These are phyloP conservation scores for Eucommia ulmoides DNA, from an alignment of 257 asterid genomes.

Conservation along the genomic window DNA sequence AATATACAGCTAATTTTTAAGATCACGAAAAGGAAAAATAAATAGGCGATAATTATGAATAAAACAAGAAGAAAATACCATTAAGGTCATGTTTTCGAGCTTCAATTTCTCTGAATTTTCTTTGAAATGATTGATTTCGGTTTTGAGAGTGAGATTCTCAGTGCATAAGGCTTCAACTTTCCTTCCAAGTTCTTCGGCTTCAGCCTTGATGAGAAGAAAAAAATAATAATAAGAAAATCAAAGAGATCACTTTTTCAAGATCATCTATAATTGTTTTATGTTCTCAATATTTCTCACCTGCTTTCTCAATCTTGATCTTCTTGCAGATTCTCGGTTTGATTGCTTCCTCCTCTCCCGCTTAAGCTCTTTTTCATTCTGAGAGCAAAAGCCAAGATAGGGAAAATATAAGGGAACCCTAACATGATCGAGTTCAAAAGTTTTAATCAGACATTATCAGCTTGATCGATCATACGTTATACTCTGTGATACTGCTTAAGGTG, in stretches of 20 bases:
- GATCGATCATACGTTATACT: too few species aligned
- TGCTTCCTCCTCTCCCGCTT: constrained; percentile 95
- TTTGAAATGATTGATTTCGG: constrained; percentile 48
- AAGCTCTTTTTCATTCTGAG: constrained; percentile 73
- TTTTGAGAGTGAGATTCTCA: constrained; percentile 65
- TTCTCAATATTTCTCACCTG: too few species aligned
- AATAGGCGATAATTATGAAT: neutral
- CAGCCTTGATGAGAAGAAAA: constrained; percentile 42
- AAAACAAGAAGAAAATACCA: constrained; percentile 24
- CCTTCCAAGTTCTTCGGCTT: constrained; percentile 71
- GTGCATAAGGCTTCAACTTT: constrained; percentile 55
- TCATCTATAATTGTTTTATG: too few species aligned
- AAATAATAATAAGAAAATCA: too few species aligned
- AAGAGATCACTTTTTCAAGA: neutral
- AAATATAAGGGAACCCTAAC: too few species aligned
- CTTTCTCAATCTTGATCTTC: constrained; percentile 94
- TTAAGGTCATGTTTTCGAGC: constrained; percentile 57
- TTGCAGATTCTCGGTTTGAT: constrained; percentile 95
- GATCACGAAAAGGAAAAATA: neutral
- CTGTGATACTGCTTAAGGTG: too few species aligned
- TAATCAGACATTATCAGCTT: too few species aligned
- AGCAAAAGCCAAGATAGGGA: constrained; percentile 3
- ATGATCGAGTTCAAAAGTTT: too few species aligned
- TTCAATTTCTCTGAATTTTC: constrained; percentile 57
- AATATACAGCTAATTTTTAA: neutral